Evolutionary conservation across 1,284 basidiomycete genomes (phyloP), one percentile per base, ranked within the genome.

Genomic region (Apiotrichum porosum): DNA sequence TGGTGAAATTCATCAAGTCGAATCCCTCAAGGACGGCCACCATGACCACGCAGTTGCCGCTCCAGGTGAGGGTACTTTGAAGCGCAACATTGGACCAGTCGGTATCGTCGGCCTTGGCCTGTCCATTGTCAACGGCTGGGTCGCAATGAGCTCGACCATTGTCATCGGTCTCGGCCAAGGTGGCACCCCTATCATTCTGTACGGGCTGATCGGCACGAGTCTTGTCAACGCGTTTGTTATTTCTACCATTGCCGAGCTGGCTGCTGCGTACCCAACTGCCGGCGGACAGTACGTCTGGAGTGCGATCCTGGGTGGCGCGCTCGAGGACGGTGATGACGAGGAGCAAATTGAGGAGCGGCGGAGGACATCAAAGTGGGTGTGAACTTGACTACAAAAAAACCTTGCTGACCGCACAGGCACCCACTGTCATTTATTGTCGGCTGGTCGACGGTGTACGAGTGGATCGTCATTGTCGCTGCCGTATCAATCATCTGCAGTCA

Each of bases 391-490:
- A n/a, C n/a, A n/a, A n/a, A n/a, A n/a, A n/a, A n/a, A n/a, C n/a
- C n/a, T n/a, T n/a, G n/a, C n/a, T n/a, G n/a, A n/a, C n/a, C 33
- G 6, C 8, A 23, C 17, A 43, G 54, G 1, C 51, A 50, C 32
- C 30, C 36, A 9, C 13, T 57, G 17, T 46, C 58, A 6, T 57
- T 62, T 30, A 28, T 47, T 12, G 44, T 54, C 39, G 57, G 46
- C 18, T n/a, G n/a, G n/a, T n/a, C n/a, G n/a, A n/a, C n/a, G n/a
- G n/a, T n/a, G n/a, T n/a, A n/a, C n/a, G 37, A 53, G 17, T 58
- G 56, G 56, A 24, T 56, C 26, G 47, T 55, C 23, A 50, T 54
- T 34, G 47, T 58, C 22, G 44, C 58, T 1, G 51, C 56, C 18
- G 49, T 60, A n/a, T 34, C 42, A 34, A 54, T 59, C 42, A 52